phyloP scores from a whole-genome alignment of 495 filamentous ascomycete species.

The Neurospora sp. region DNA sequence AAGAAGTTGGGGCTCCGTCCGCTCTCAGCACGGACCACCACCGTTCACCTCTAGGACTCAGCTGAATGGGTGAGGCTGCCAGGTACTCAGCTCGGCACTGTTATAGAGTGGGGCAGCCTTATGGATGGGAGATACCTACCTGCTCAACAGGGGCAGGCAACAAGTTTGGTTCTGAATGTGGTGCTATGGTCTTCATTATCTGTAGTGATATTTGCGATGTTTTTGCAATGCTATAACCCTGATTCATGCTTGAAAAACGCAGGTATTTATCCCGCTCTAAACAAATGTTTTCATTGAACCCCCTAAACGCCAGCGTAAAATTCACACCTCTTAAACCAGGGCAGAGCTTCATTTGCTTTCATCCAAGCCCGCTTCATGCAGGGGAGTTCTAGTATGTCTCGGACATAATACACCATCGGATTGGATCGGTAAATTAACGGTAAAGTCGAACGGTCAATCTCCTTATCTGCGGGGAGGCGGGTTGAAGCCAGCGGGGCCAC shows the following conservation, averaged over 20 bases:
- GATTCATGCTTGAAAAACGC: background rate
- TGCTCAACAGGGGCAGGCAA: background rate
- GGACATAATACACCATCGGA: background rate
- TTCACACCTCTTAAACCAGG: conserved; percentile 9
- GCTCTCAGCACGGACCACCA: background rate
- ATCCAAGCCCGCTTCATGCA: conserved; percentile 1
- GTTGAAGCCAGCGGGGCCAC: conserved; percentile 57
- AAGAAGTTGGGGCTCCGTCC: background rate
- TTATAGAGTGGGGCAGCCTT: background rate
- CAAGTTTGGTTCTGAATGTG: background rate
- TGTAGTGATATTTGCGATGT: background rate
- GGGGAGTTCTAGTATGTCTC: background rate
- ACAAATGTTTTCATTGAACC: background rate
- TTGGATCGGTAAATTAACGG: conserved; percentile 9
- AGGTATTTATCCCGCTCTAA: background rate
- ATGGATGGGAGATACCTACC: background rate
- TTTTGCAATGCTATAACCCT: background rate
- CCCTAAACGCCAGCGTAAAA: background rate
- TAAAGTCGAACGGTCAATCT: conserved; percentile 10
- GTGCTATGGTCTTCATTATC: background rate
- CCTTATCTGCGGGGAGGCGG: conserved; percentile 54
- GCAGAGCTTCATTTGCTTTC: conserved; percentile 4
- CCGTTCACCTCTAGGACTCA: background rate
- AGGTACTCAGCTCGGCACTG: background rate
- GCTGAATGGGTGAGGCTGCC: background rate